Percentiles rank a stretch among this genome's conserved stretches.
phyloP scores from a whole-genome alignment of 208 protist species.

The Plasmodiophora brassicae region DNA sequence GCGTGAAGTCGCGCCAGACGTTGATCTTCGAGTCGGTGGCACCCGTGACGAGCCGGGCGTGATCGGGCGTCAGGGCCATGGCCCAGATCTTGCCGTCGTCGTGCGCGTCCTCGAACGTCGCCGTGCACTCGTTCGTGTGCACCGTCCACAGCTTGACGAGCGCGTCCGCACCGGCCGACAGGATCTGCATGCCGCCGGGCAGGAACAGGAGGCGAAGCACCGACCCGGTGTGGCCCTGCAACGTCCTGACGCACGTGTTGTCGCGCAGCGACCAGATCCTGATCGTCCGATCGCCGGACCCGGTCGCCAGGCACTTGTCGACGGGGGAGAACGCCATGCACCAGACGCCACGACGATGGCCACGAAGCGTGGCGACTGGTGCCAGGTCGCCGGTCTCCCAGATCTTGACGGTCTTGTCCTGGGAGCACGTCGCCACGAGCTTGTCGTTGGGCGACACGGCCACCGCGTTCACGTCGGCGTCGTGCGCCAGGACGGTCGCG shows the following conservation, averaged over 20 bases:
- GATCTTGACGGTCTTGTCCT: constrained; percentile 45
- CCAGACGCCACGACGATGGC: constrained; percentile 41
- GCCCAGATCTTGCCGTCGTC: constrained; percentile 42
- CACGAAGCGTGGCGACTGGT: constrained; percentile 12
- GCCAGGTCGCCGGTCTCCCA: background rate
- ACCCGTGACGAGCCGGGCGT: constrained; percentile 28
- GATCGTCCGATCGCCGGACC: constrained; percentile 38
- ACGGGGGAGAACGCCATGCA: constrained; percentile 45
- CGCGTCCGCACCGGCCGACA: constrained; percentile 36
- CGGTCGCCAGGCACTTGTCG: constrained; percentile 21
- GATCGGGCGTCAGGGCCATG: background rate
- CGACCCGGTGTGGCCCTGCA: constrained; percentile 24
- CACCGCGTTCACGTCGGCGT: constrained; percentile 30
- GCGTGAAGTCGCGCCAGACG: constrained; percentile 39
- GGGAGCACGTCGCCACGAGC: constrained; percentile 28
- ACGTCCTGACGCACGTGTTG: constrained; percentile 39
- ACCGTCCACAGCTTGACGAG: constrained; percentile 46
- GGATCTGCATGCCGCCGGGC: background rate
- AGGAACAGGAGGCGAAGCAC: background rate
- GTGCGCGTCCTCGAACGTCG: constrained; percentile 41
- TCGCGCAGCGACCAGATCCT: constrained; percentile 42
- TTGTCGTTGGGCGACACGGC: constrained; percentile 31
- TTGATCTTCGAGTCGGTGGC: background rate
- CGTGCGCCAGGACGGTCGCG: background rate
- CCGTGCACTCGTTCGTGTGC: constrained; percentile 44